phyloP scores from a whole-genome alignment of 1,139 yeast species.

The Schwanniomyces etchellsii region DNA sequence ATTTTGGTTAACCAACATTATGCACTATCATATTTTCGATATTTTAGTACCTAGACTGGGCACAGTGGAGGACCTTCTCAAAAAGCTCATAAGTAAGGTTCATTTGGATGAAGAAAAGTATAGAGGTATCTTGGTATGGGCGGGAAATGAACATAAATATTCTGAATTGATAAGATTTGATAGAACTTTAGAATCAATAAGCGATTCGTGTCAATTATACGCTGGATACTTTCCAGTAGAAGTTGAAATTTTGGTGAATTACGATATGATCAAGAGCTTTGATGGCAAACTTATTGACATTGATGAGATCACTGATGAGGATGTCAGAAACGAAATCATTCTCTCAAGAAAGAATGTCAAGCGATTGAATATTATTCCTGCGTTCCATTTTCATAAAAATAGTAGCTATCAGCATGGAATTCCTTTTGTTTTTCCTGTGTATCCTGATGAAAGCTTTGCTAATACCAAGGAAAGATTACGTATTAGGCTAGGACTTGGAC shows the following conservation, averaged over 20 bases:
- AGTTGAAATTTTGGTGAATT: conserved; percentile 31
- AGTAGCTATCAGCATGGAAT: conserved; percentile 73
- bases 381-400: conserved; percentile 72
- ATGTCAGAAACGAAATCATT: conserved; percentile 21
- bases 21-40: conserved; percentile 65
- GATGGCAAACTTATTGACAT: conserved; percentile 14
- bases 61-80: conserved; percentile 51
- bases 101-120: conserved; percentile 45
- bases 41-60: conserved; percentile 62
- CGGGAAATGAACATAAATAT: conserved; percentile 40
- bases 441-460: conserved; percentile 56
- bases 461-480: conserved; percentile 70
- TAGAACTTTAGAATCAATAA: conserved; percentile 27
- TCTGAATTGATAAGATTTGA: conserved; percentile 34
- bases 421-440: conserved; percentile 72
- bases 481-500: conserved; percentile 65
- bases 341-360: conserved; percentile 29
- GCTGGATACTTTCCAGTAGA: conserved; percentile 44
- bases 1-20: conserved; percentile 57
- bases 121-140: conserved; percentile 55
- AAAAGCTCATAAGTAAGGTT: conserved; percentile 51
- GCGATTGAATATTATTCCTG: conserved; percentile 38
- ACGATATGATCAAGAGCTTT: conserved; percentile 32
- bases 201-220: conserved; percentile 32
- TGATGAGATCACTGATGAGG: conserved; percentile 20